These are phyloP conservation scores for Agastache rugosa DNA, from an alignment of 257 asterid species.

Conservation along the genomic window DNA sequence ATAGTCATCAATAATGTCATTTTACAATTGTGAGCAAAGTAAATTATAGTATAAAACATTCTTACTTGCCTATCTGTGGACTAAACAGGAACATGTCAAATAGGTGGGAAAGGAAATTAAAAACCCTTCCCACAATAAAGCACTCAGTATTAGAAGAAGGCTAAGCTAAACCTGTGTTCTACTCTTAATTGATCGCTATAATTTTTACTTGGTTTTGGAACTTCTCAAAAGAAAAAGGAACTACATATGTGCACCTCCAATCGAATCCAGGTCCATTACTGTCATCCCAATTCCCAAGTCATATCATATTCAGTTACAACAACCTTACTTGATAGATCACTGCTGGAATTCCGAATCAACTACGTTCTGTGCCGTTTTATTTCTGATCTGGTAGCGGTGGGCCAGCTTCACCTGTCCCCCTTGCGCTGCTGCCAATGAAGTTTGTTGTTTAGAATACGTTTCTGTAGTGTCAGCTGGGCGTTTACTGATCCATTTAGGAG, in stretches of 20 bases:
- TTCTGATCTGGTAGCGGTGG: conserved; percentile 65
- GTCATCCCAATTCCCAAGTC: neutral
- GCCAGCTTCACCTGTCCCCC: conserved; percentile 61
- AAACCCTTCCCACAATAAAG: neutral
- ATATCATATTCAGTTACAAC: neutral
- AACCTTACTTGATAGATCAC: conserved; percentile 28
- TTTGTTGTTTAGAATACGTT: conserved; percentile 40
- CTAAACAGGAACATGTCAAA: neutral
- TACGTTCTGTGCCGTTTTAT: conserved; percentile 24
- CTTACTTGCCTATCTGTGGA: neutral
- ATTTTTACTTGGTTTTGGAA: neutral
- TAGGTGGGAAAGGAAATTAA: neutral
- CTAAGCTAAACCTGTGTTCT: conserved; percentile 25
- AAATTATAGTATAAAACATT: neutral
- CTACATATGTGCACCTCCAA: conserved; percentile 23
- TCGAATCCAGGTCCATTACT: neutral
- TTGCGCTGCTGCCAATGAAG: conserved; percentile 35
- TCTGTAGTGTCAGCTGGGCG: conserved; percentile 43
- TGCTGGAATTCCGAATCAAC: conserved; percentile 36
- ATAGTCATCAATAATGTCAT: neutral
- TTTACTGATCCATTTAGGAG: conserved; percentile 65
- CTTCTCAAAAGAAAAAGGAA: neutral
- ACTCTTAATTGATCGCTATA: conserved; percentile 18
- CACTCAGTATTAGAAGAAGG: conserved; percentile 2
- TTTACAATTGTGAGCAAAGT: conserved; percentile 2